Percentiles rank a stretch among this genome's conserved stretches.
These are phyloP conservation scores for Exophiala bonariae DNA, from an alignment of 2,329 filamentous ascomycete genomes.

Conservation along the genomic window DNA sequence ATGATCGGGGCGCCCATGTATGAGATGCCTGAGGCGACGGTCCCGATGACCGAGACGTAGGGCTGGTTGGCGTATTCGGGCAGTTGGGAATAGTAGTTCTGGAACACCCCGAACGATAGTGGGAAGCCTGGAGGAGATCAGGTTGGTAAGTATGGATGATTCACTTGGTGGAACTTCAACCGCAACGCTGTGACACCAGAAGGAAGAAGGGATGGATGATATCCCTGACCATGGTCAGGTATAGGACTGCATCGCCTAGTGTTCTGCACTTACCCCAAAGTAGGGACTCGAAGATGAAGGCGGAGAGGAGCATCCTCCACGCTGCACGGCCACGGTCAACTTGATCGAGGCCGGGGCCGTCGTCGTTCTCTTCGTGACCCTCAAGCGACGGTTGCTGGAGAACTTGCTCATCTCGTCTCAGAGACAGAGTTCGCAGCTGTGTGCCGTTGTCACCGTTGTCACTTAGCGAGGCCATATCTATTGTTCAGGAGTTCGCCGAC, in stretches of 20 bases:
- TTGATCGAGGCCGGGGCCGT: slow-evolving; percentile 4
- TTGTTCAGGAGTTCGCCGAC: too few species aligned
- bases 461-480: too few species aligned
- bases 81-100: slow-evolving; percentile 34
- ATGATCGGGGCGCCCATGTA: slow-evolving; percentile 28
- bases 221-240: too few species aligned
- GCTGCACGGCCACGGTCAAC: slow-evolving; percentile 22
- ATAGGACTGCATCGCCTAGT: too few species aligned
- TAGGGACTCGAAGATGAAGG: slow-evolving; percentile 26
- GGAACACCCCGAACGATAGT: slow-evolving; percentile 34
- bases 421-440: too few species aligned
- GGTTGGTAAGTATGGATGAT: too few species aligned
- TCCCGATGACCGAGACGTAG: slow-evolving; percentile 35
- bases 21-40: slow-evolving; percentile 29
- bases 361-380: too few species aligned
- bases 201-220: too few species aligned
- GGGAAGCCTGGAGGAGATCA: slow-evolving; percentile 26
- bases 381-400: too few species aligned
- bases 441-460: too few species aligned
- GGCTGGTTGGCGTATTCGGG: slow-evolving; percentile 29
- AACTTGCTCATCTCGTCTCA: too few species aligned
- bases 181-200: neutral
- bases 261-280: slow-evolving; percentile 25
- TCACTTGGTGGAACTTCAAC: too few species aligned
- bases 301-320: slow-evolving; percentile 22